These are phyloP conservation scores for Mortierella sp. DNA, from an alignment of 371 early-diverging fungal species.

Conservation along the genomic window DNA sequence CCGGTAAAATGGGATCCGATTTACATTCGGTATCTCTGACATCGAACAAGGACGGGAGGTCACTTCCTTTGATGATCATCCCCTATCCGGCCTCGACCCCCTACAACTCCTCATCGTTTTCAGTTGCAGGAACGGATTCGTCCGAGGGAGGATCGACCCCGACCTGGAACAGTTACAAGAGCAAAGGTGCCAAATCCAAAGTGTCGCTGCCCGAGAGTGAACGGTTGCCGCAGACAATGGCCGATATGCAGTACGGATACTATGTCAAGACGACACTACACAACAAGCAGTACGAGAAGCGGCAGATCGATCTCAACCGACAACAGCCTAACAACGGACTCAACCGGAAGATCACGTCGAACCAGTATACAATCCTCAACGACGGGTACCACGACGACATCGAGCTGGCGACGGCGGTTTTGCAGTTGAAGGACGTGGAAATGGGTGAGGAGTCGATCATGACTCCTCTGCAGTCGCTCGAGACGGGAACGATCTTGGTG, in stretches of 20 bases:
- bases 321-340: background rate
- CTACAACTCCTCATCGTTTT: background rate
- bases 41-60: background rate
- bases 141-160: background rate
- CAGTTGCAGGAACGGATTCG: background rate
- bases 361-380: conserved; percentile 12
- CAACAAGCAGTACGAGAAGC: conserved; percentile 29
- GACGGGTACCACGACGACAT: conserved; percentile 13
- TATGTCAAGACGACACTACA: conserved; percentile 26
- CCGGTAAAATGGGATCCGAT: background rate
- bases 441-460: conserved; percentile 29
- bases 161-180: background rate
- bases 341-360: background rate
- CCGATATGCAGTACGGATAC: conserved; percentile 24
- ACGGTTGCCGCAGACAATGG: conserved; percentile 15
- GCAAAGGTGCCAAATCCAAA: background rate
- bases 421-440: conserved; percentile 21
- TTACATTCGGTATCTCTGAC: background rate
- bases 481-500: conserved; percentile 22
- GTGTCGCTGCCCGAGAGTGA: conserved; percentile 17
- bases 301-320: background rate
- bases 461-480: conserved; percentile 8
- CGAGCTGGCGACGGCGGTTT: conserved; percentile 20
- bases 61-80: conserved; percentile 11
- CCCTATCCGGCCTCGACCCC: conserved; percentile 9